phyloP scores from a whole-genome alignment of 1,139 yeast species.

The Spathaspora jeffriesii region DNA sequence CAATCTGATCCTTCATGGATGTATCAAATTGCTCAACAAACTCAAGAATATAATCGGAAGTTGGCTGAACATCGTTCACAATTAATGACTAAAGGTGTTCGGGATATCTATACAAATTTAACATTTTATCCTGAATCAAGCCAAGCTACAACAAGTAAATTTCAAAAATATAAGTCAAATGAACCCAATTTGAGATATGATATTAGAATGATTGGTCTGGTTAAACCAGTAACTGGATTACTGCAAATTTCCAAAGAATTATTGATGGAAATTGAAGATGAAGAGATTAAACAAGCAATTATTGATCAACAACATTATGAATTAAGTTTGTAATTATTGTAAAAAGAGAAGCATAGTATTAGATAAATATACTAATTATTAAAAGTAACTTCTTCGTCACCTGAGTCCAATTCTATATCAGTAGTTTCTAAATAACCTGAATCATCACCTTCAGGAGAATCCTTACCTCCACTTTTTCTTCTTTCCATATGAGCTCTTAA shows the following conservation, averaged over 20 bases:
- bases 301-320: slow-evolving; percentile 66
- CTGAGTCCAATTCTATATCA: slow-evolving; percentile 21
- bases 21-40: slow-evolving; percentile 78
- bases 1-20: slow-evolving; percentile 82
- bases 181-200: slow-evolving; percentile 40
- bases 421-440: slow-evolving; percentile 16
- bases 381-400: slow-evolving; percentile 24
- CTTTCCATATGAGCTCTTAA: slow-evolving; percentile 49
- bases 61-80: slow-evolving; percentile 62
- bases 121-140: slow-evolving; percentile 72
- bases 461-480: slow-evolving; percentile 21
- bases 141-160: slow-evolving; percentile 55
- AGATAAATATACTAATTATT: slow-evolving; percentile 7
- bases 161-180: slow-evolving; percentile 16
- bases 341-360: slow-evolving; percentile 1
- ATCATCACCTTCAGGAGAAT: slow-evolving; percentile 7
- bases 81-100: slow-evolving; percentile 55
- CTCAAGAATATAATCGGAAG: slow-evolving; percentile 66
- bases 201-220: slow-evolving; percentile 27
- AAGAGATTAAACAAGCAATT: slow-evolving; percentile 61
- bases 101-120: slow-evolving; percentile 84
- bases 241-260: slow-evolving; percentile 55
- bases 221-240: slow-evolving; percentile 59
- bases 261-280: slow-evolving; percentile 55
- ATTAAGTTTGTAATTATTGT: slow-evolving; percentile 14